Conservation (phyloP, 2,329 filamentous ascomycete species). For the Chaetothyriales sp. region DNA sequence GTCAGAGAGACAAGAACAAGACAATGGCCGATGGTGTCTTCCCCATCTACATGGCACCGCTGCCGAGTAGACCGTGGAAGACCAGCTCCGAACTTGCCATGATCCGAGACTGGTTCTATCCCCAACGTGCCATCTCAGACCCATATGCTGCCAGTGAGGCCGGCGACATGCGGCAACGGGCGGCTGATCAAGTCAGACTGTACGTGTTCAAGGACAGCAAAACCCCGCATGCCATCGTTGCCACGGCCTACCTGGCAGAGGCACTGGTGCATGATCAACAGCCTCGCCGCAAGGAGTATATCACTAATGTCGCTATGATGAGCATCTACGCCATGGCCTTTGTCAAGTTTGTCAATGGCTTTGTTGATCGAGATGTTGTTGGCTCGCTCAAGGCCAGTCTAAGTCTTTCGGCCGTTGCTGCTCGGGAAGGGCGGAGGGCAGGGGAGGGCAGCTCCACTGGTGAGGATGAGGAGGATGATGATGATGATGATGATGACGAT, state of each 20-base stretch:
- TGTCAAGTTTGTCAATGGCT: constrained; percentile 17
- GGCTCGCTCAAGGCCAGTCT: constrained; percentile 9
- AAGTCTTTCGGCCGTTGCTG: constrained; percentile 2
- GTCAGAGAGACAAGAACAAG: no score
- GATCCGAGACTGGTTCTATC: constrained; percentile 17
- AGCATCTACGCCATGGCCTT: constrained; percentile 18
- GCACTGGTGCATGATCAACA: constrained; percentile 14
- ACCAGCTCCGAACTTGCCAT: constrained; percentile 16
- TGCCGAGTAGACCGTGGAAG: constrained; percentile 8
- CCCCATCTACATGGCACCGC: neutral
- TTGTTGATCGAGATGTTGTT: constrained; percentile 17
- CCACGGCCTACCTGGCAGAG: constrained; percentile 15
- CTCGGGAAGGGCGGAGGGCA: no score
- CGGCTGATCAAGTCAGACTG: constrained; percentile 13
- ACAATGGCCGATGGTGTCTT: neutral
- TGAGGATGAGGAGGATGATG: constrained; percentile 2
- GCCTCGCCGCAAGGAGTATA: constrained; percentile 1
- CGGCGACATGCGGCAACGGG: constrained; percentile 13
- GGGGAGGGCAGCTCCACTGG: neutral
- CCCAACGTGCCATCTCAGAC: constrained; percentile 9
- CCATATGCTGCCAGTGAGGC: constrained; percentile 5
- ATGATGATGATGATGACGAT: neutral
- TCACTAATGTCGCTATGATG: constrained; percentile 14
- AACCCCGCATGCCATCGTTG: constrained; percentile 11
- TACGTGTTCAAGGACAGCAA: constrained; percentile 15